A percentile compares a stretch with the other conserved stretches of the same genome.
Conservation (phyloP, 1,284 basidiomycete genomes). For the Leucoagaricus sp. region DNA sequence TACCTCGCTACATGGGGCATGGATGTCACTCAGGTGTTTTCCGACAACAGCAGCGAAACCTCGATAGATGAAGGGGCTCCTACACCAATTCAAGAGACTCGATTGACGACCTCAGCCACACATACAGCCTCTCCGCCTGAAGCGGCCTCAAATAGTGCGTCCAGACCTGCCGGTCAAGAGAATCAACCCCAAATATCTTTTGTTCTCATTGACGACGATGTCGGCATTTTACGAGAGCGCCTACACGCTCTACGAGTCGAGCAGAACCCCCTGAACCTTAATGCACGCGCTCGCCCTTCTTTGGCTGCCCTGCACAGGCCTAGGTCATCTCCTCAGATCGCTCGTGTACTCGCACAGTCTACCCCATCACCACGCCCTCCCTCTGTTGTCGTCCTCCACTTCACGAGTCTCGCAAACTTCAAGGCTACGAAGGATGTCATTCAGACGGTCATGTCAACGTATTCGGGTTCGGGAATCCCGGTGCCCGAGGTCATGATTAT, state of each 20-base stretch:
- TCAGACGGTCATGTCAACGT: conserved; percentile 61
- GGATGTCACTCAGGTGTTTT: conserved; percentile 84
- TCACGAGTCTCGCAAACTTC: conserved; percentile 88
- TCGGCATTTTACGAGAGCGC: conserved; percentile 71
- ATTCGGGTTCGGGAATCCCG: conserved; percentile 38
- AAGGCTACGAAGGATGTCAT: conserved; percentile 86
- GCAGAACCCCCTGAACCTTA: conserved; percentile 38
- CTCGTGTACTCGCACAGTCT: conserved; percentile 49
- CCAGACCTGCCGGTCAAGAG: conserved; percentile 14
- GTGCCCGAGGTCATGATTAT: conserved; percentile 90
- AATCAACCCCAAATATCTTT: conserved; percentile 46
- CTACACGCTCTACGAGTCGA: conserved; percentile 66
- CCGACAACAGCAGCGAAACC: conserved; percentile 53
- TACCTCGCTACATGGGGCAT: conserved; percentile 94
- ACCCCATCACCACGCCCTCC: conserved; percentile 28
- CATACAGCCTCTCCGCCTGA: background rate
- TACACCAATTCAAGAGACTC: conserved; percentile 10
- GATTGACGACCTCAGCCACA: conserved; percentile 9
- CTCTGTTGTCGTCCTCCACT: conserved; percentile 77
- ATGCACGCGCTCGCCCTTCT: conserved; percentile 71
- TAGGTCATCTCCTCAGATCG: conserved; percentile 75
- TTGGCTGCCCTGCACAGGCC: conserved; percentile 70
- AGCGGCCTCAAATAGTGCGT: conserved; percentile 9
- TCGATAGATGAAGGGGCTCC: conserved; percentile 16
- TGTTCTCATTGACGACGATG: conserved; percentile 89